These are phyloP conservation scores for Boletus calvinii DNA, from an alignment of 1,284 basidiomycete species.

Conservation along the genomic window DNA sequence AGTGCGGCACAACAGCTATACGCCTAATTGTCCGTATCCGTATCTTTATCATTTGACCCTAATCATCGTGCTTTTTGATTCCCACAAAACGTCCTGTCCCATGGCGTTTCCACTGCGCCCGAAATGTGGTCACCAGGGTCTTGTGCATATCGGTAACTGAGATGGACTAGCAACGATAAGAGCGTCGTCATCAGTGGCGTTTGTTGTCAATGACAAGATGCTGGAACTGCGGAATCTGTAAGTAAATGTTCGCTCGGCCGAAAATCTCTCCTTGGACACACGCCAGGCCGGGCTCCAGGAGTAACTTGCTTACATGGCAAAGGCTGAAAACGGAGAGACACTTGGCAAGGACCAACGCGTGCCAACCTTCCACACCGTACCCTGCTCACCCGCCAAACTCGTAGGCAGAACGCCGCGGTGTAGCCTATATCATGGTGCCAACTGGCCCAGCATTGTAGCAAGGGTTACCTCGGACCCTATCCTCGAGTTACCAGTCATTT, in stretches of 20 bases:
- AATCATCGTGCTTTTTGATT: neutral
- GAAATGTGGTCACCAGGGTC: neutral
- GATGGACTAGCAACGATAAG: neutral
- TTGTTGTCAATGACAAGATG: no score
- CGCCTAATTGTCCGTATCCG: slow-evolving; percentile 6
- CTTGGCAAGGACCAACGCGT: neutral
- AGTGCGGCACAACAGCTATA: slow-evolving; percentile 3
- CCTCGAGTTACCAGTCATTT: slow-evolving; percentile 31
- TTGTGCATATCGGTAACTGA: slow-evolving; percentile 4
- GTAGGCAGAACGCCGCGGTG: no score
- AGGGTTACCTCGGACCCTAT: slow-evolving; percentile 45
- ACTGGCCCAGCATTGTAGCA: slow-evolving; percentile 25
- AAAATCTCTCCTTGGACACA: neutral
- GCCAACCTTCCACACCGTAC: no score
- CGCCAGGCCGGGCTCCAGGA: neutral
- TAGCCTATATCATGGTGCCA: no score
- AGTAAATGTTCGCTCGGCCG: neutral
- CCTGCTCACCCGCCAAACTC: no score
- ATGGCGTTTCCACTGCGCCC: neutral
- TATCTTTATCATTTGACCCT: slow-evolving; percentile 3
- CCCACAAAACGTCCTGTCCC: neutral
- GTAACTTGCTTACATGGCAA: neutral
- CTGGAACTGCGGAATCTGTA: neutral
- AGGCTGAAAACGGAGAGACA: neutral
- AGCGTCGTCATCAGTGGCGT: neutral